Evolutionary conservation across 257 asterid genomes (phyloP), one percentile per base, ranked within the genome.

Genomic region (Coffea eugenioides): DNA sequence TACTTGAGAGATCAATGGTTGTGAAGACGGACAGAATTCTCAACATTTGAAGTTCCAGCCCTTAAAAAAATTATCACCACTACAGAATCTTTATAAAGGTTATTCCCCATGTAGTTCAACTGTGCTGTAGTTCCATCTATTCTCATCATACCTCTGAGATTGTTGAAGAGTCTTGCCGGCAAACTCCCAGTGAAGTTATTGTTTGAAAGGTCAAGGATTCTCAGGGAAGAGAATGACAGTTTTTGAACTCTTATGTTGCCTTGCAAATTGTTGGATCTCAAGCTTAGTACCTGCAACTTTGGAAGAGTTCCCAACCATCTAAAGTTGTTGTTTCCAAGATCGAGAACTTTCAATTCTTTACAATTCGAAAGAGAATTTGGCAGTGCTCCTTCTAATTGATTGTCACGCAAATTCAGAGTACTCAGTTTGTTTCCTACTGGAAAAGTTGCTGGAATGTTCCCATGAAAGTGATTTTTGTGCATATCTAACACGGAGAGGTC

Each of bases 201-300:
- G 14, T 45, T 21, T 13, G 85, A 83, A 51, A 83, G 81, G 69
- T 86, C 85, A 59, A 86, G 52, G 56, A 86, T 73, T 81, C 69
- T 62, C n/a, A 86, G 49, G 13, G 73, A 49, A 4, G 84, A 3
- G 77, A 83, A 79, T 2, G 69, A 74, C 52, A 8, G 3, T 11
- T 8, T 15, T 64, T 70, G 57, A 59, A 21, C 23, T 13, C 8
- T 68, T 6, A 80, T 21, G 43, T 64, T 69, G 10, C 89, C 85
- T 49, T 71, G 66, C 27, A 86, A 65, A 6, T 61, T 39, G 73
- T 86, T 86, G 27, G 85, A 71, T 70, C 86, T 80, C 87, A 86
- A 78, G 78, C 75, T 80, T 3, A 86, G 81, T 41, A 81, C 85
- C 69, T 75, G 81, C 46, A 82, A 67, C 56, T 74, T 57, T 46